Evolutionary conservation across 768 basidiomycete genomes (phyloP).

Genomic region (Amanita pseudoporphyria): DNA sequence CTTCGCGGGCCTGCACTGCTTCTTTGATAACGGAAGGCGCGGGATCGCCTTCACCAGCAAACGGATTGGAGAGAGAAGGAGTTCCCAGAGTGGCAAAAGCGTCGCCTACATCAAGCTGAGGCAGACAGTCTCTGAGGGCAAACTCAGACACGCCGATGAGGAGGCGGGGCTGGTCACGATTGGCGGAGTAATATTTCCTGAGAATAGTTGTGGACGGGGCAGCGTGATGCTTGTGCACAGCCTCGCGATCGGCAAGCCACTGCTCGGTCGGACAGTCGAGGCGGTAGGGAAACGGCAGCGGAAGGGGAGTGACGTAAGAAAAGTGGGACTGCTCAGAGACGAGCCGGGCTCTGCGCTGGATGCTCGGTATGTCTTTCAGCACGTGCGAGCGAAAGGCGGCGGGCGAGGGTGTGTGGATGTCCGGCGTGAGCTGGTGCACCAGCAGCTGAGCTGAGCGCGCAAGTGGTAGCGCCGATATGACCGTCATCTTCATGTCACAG

Average conservation of each 20-base stretch:
- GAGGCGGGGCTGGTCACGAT: conserved; percentile 40
- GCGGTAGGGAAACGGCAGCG: conserved; percentile 74
- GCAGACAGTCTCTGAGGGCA: conserved; percentile 67
- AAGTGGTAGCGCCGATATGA: conserved; percentile 39
- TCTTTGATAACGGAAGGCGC: conserved; percentile 21
- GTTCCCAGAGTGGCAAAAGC: conserved; percentile 58
- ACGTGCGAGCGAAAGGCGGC: conserved; percentile 40
- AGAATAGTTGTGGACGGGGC: conserved; percentile 23
- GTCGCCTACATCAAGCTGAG: conserved; percentile 82
- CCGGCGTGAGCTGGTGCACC: conserved; percentile 45
- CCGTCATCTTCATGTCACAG: neutral
- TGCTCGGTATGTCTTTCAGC: conserved; percentile 44
- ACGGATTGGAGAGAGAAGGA: conserved; percentile 39
- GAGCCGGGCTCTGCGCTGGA: conserved; percentile 62
- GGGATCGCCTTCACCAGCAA: conserved; percentile 23
- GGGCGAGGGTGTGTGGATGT: conserved; percentile 43
- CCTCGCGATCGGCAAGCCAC: conserved; percentile 66
- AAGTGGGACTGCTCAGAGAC: conserved; percentile 54
- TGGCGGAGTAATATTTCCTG: conserved; percentile 38
- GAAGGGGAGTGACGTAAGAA: conserved; percentile 76
- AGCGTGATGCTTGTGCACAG: conserved; percentile 24
- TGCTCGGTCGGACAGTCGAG: conserved; percentile 59
- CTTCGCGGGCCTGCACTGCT: conserved; percentile 43
- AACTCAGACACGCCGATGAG: conserved; percentile 69
- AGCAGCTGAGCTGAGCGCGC: conserved; percentile 31